phyloP scores from a whole-genome alignment of 2,329 filamentous ascomycete genomes.

The Diplodia sapinea region DNA sequence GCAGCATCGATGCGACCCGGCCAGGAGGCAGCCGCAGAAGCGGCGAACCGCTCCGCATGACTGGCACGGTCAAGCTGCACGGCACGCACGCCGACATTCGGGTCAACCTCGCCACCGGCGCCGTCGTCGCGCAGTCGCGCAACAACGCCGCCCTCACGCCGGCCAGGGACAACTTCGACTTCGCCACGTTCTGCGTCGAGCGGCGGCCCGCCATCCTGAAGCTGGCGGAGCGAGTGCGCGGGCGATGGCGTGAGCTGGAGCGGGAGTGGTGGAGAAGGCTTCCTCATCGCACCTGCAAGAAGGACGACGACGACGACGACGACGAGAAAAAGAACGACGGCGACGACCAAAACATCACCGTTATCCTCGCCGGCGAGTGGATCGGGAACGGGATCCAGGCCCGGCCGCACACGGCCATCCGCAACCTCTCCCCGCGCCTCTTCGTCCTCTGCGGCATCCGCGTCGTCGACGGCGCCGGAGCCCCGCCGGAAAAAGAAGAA shows the following conservation, averaged over 20 bases:
- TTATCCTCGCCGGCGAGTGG: neutral
- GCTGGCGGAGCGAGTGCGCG: neutral
- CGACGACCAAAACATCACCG: neutral
- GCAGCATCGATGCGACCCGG: neutral
- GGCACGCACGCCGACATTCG: constrained; percentile 45
- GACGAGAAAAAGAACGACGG: neutral
- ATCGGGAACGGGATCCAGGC: neutral
- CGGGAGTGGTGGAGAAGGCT: no score
- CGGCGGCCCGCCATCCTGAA: neutral
- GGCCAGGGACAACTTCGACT: neutral
- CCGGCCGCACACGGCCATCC: neutral
- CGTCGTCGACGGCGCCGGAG: neutral
- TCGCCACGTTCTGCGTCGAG: neutral
- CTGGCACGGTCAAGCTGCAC: constrained; percentile 44
- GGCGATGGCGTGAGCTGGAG: neutral
- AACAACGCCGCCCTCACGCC: neutral
- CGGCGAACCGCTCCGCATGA: constrained; percentile 35
- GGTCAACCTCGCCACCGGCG: constrained; percentile 29
- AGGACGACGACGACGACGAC: neutral
- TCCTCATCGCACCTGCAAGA: no score
- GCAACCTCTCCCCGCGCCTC: neutral
- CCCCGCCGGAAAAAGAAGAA: no score
- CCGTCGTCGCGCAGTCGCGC: neutral
- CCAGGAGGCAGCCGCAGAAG: constrained; percentile 3
- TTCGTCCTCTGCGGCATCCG: neutral